Evolutionary conservation across 805 yeast genomes (phyloP).

Genomic region (Barnettozyma botsteinii): DNA sequence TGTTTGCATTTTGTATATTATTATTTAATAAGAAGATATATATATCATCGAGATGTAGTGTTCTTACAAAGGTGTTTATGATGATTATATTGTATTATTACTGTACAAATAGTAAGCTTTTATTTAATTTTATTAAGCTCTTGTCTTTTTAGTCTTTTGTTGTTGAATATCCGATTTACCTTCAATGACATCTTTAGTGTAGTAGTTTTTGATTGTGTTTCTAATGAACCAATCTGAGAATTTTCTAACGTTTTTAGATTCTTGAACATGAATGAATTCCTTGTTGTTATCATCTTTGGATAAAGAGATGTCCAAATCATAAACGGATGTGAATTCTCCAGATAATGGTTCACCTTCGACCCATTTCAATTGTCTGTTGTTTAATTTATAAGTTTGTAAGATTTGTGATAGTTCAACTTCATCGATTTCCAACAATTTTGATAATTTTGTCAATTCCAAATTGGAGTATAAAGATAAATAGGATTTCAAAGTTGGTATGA

Average conservation of each 20-base stretch:
- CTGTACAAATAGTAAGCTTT: too few relatives aligned
- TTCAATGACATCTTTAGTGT: conserved; percentile 35
- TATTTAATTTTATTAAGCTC: not conserved
- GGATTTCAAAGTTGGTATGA: conserved; percentile 37
- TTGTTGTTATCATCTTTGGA: conserved; percentile 31
- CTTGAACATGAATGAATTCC: conserved; percentile 36
- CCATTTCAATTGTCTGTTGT: conserved; percentile 41
- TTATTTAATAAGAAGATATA: too few relatives aligned
- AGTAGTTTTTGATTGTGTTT: conserved; percentile 40
- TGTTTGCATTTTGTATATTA: too few relatives aligned
- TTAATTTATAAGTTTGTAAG: conserved; percentile 39
- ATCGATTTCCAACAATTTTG: conserved; percentile 32
- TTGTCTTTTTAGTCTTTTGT: conserved; percentile 2
- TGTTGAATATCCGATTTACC: conserved; percentile 8
- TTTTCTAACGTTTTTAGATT: conserved; percentile 39
- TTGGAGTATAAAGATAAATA: conserved; percentile 42
- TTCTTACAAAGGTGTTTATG: too few relatives aligned
- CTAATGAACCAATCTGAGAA: conserved; percentile 47
- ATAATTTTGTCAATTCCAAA: conserved; percentile 38
- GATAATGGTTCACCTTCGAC: conserved; percentile 34
- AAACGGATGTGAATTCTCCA: conserved; percentile 35
- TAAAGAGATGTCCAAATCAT: conserved; percentile 40
- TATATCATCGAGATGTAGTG: too few relatives aligned
- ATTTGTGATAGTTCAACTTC: conserved; percentile 32
- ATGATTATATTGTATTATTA: too few relatives aligned